These are phyloP conservation scores for Aspergillus sp. DNA, from an alignment of 2,329 filamentous ascomycete genomes.

Conservation along the genomic window DNA sequence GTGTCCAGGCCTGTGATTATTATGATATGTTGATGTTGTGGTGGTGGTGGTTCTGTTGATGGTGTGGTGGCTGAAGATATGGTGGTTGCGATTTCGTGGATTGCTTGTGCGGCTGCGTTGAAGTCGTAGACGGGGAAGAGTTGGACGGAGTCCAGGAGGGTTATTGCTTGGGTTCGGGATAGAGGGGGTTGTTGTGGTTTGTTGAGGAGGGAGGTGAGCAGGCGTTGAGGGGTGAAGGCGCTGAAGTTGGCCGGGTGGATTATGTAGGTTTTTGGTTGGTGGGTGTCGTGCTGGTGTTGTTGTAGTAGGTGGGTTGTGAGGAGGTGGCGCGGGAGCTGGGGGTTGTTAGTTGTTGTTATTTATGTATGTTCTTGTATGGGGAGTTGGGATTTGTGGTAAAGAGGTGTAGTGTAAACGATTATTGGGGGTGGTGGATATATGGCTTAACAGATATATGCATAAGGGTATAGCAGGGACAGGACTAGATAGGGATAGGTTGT, in stretches of 20 bases:
- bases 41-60: neutral
- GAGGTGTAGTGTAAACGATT: neutral
- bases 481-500: too few species aligned
- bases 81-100: constrained; percentile 32
- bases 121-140: constrained; percentile 38
- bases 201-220: constrained; percentile 32
- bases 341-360: neutral
- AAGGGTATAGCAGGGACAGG: too few species aligned
- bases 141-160: constrained; percentile 35
- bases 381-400: neutral
- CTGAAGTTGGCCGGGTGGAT: constrained; percentile 35
- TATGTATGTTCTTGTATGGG: neutral
- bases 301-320: constrained; percentile 26
- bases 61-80: constrained; percentile 3
- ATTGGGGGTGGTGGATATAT: neutral
- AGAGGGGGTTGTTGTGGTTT: constrained; percentile 15
- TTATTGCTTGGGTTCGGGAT: constrained; percentile 32
- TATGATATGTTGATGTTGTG: neutral
- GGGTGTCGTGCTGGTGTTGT: neutral
- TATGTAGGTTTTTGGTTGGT: constrained; percentile 32
- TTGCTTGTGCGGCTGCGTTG: constrained; percentile 31
- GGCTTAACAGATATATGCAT: neutral
- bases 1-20: constrained; percentile 42
- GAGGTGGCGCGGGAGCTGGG: constrained; percentile 34
- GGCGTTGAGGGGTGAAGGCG: constrained; percentile 33